Conservation (phyloP, 2,329 filamentous ascomycete genomes). For the Huntiella savannae region DNA sequence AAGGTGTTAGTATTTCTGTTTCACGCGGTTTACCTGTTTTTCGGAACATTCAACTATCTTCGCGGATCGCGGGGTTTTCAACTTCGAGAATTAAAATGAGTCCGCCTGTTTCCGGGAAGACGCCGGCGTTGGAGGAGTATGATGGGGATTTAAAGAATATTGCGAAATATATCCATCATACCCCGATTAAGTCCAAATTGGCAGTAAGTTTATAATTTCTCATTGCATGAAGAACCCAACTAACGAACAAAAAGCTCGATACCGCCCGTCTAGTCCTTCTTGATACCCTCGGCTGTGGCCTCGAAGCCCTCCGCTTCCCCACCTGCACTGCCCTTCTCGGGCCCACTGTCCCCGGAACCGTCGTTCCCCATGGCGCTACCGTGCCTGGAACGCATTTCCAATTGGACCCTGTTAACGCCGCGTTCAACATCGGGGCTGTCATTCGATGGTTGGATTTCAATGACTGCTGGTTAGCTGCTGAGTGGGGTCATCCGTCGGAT, state of each 20-base stretch:
- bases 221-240: neutral
- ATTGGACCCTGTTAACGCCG: slow-evolving; percentile 84
- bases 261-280: slow-evolving; percentile 93
- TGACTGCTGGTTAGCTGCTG: slow-evolving; percentile 96
- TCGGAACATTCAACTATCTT: too few relatives aligned
- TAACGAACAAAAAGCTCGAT: slow-evolving; percentile 45
- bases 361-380: slow-evolving; percentile 78
- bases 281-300: slow-evolving; percentile 89
- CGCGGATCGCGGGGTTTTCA: too few relatives aligned
- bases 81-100: too few relatives aligned
- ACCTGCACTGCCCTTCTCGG: slow-evolving; percentile 92
- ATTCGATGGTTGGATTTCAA: slow-evolving; percentile 99
- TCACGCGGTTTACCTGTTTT: too few relatives aligned
- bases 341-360: slow-evolving; percentile 73
- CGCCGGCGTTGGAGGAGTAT: slow-evolving; percentile 34
- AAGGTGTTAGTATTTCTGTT: too few relatives aligned
- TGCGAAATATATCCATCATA: slow-evolving; percentile 84
- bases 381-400: slow-evolving; percentile 86
- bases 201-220: slow-evolving; percentile 43
- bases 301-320: slow-evolving; percentile 87
- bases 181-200: slow-evolving; percentile 74
- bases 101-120: too few relatives aligned
- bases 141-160: slow-evolving; percentile 92
- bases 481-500: slow-evolving; percentile 98
- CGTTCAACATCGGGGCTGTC: slow-evolving; percentile 98